phyloP scores from a whole-genome alignment of 1,284 basidiomycete species.

The Austropuccinia psidii region DNA sequence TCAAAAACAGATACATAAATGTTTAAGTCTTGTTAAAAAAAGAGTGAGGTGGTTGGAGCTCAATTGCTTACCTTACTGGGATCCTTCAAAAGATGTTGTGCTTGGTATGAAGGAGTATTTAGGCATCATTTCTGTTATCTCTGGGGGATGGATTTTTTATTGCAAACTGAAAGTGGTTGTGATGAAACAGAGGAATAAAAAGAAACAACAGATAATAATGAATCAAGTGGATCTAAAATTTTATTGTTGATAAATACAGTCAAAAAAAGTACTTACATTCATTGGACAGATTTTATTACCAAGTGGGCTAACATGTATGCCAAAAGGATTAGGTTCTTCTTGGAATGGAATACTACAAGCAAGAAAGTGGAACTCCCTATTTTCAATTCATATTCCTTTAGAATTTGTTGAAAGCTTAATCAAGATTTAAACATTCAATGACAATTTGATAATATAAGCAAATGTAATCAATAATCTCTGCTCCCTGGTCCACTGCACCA shows the following conservation, averaged over 20 bases:
- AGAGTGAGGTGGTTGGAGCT: slow-evolving; percentile 18
- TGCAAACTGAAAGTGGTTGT: background rate
- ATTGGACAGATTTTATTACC: no score
- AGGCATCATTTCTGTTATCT: slow-evolving; percentile 7
- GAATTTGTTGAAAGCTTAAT: no score
- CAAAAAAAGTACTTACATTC: no score
- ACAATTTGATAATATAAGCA: no score
- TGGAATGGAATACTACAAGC: no score
- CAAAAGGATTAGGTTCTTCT: no score
- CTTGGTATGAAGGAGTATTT: slow-evolving; percentile 13
- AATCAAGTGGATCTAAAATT: no score
- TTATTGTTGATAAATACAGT: background rate
- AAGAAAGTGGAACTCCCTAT: no score
- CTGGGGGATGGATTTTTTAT: background rate
- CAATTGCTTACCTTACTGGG: slow-evolving; percentile 22
- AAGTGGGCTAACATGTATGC: no score
- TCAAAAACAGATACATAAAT: background rate
- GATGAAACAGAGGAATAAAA: background rate
- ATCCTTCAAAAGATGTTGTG: background rate
- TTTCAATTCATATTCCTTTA: no score
- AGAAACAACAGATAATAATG: background rate
- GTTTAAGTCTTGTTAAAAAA: background rate
- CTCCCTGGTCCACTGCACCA: slow-evolving; percentile 36
- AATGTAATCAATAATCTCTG: slow-evolving; percentile 36
- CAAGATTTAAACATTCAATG: no score